phyloP scores from a whole-genome alignment of 2,329 filamentous ascomycete species.

The Verticillium dahliae region DNA sequence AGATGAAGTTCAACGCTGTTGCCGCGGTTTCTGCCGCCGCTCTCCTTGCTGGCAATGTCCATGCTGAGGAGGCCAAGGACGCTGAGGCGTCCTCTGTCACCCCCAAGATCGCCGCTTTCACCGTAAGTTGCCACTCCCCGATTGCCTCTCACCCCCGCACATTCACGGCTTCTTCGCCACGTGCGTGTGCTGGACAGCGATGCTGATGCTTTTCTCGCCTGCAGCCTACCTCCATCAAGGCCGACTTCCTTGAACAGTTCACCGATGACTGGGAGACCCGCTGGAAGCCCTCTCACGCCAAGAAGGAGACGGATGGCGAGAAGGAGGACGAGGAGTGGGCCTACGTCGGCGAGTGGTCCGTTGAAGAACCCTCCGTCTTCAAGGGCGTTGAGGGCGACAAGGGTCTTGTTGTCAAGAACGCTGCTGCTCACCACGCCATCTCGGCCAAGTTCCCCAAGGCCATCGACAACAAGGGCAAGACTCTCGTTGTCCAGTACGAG shows the following conservation, averaged over 20 bases:
- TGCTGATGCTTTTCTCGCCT: slow-evolving; percentile 1
- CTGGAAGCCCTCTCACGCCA: slow-evolving; percentile 93
- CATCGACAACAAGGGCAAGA: slow-evolving; percentile 96
- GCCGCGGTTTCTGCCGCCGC: slow-evolving; percentile 71
- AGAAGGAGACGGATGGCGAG: slow-evolving; percentile 76
- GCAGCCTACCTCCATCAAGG: slow-evolving; percentile 83
- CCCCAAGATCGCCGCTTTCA: slow-evolving; percentile 74
- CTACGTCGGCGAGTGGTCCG: slow-evolving; percentile 92
- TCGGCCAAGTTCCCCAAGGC: slow-evolving; percentile 97
- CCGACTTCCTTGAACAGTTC: slow-evolving; percentile 96
- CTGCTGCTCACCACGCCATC: slow-evolving; percentile 96
- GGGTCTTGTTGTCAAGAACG: slow-evolving; percentile 96
- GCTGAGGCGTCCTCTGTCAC: slow-evolving; percentile 48
- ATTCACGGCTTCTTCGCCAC: neutral
- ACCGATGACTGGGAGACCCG: slow-evolving; percentile 89
- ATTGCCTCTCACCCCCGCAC: neutral
- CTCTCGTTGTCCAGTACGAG: slow-evolving; percentile 96
- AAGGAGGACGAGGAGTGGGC: slow-evolving; percentile 91
- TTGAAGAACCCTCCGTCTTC: slow-evolving; percentile 85
- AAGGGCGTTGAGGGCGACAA: slow-evolving; percentile 94
- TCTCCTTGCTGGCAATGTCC: slow-evolving; percentile 62
- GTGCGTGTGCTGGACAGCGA: neutral
- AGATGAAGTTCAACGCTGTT: slow-evolving; percentile 79
- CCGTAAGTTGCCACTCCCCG: slow-evolving; percentile 52
- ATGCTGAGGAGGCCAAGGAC: slow-evolving; percentile 59